Evolutionary conservation across 2,329 filamentous ascomycete species (phyloP).

Genomic region (Iodosphaeria phyllophila): DNA sequence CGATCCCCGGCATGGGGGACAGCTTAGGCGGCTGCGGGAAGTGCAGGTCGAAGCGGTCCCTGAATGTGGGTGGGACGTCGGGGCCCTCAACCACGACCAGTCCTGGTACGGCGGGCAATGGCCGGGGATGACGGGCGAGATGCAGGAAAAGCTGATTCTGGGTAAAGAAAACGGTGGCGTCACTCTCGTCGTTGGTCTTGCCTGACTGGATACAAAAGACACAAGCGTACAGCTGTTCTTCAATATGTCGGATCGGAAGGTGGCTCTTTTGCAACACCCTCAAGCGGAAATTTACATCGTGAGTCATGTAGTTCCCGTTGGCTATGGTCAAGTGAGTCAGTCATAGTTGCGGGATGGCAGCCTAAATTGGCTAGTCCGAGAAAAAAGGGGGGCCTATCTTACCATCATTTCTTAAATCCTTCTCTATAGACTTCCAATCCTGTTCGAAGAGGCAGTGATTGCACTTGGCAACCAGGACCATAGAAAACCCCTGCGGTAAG

Average conservation of each 20-base stretch:
- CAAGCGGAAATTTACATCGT: conserved; percentile 28
- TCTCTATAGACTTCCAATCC: conserved; percentile 30
- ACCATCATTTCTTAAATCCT: conserved; percentile 30
- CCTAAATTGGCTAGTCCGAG: background rate
- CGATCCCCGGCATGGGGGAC: conserved; percentile 23
- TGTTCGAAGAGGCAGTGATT: conserved; percentile 33
- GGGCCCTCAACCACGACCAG: conserved; percentile 26
- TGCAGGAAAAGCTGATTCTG: conserved; percentile 33
- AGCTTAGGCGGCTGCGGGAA: conserved; percentile 20
- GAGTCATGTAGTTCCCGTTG: conserved; percentile 25
- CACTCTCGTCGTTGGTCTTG: conserved; percentile 30
- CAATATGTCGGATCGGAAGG: conserved; percentile 25
- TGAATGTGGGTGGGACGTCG: conserved; percentile 18
- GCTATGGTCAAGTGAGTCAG: too few species aligned
- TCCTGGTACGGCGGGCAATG: conserved; percentile 28
- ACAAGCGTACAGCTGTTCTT: conserved; percentile 35
- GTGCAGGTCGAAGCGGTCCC: conserved; percentile 34
- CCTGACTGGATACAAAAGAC: conserved; percentile 32
- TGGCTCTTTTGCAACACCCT: conserved; percentile 38
- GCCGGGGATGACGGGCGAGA: conserved; percentile 31
- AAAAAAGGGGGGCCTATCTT: conserved; percentile 6
- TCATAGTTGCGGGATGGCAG: too few species aligned
- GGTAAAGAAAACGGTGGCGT: conserved; percentile 36
- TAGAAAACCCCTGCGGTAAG: conserved; percentile 19
- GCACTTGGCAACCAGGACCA: conserved; percentile 28